A percentile compares a stretch with the other conserved stretches of the same genome.
Evolutionary conservation across 768 basidiomycete species (phyloP).

Genomic region (Pleurotus giganteus): DNA sequence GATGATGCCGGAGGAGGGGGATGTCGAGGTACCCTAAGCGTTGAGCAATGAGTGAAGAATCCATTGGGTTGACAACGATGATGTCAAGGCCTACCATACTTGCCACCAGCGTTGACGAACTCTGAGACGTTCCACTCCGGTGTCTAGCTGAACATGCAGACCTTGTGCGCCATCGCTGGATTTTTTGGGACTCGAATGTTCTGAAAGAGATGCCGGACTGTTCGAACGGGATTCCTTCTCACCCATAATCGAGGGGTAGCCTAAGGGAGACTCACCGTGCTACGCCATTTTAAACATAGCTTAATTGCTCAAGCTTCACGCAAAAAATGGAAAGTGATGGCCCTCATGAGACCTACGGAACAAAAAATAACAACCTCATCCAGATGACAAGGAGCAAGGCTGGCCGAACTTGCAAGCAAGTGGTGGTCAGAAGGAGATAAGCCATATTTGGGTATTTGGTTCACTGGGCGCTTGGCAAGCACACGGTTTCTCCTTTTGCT

Average conservation of each 20-base stretch:
- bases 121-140: slow-evolving; percentile 36
- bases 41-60: neutral
- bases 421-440: slow-evolving; percentile 4
- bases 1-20: slow-evolving; percentile 55
- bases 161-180: neutral
- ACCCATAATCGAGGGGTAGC: slow-evolving; percentile 1
- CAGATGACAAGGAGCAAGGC: neutral
- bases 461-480: neutral
- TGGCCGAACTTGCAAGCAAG: neutral
- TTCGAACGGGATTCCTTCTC: slow-evolving; percentile 6
- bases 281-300: slow-evolving; percentile 5
- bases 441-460: neutral
- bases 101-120: slow-evolving; percentile 53
- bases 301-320: neutral
- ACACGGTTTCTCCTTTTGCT: neutral
- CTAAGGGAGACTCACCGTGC: neutral
- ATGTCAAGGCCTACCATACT: slow-evolving; percentile 40
- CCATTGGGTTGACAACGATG: neutral
- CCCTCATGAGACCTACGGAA: neutral
- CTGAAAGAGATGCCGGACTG: slow-evolving; percentile 1
- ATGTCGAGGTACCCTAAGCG: slow-evolving; percentile 53
- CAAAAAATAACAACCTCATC: neutral
- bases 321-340: neutral
- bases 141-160: slow-evolving; percentile 33
- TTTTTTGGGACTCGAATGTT: neutral